Evolutionary conservation across 371 early-diverging fungal genomes (phyloP).

Genomic region (Funneliformis caledonium): DNA sequence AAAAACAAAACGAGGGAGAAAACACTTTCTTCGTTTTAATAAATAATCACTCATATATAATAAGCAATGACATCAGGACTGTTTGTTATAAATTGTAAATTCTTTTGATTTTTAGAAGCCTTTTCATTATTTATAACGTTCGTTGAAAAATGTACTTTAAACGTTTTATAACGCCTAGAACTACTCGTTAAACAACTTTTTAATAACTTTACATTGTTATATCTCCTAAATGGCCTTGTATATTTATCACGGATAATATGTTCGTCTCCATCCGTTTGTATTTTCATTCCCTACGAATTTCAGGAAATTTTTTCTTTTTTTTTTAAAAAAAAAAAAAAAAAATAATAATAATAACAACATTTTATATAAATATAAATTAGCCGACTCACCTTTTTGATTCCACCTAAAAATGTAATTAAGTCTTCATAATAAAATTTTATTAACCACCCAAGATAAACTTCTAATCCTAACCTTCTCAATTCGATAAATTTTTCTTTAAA

Average conservation of each 20-base stretch:
- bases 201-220: background rate
- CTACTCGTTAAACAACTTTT: background rate
- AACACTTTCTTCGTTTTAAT: background rate
- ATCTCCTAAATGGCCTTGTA: background rate
- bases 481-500: constrained; percentile 1
- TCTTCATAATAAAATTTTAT: background rate
- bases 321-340: background rate
- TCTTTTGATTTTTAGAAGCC: constrained; percentile 7
- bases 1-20: too few relatives aligned
- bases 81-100: background rate
- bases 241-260: background rate
- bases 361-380: background rate
- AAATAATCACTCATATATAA: background rate
- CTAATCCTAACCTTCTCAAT: background rate
- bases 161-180: background rate
- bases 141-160: background rate
- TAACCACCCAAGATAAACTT: background rate
- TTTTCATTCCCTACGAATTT: background rate
- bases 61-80: background rate
- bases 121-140: constrained; percentile 17
- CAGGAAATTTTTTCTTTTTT: background rate
- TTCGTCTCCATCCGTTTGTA: background rate
- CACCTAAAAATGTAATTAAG: background rate
- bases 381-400: background rate
- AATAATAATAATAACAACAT: background rate